Base-by-base conservation (phyloP, 2,329 filamentous ascomycete genomes). In the Fusarium subglutinans region DNA sequence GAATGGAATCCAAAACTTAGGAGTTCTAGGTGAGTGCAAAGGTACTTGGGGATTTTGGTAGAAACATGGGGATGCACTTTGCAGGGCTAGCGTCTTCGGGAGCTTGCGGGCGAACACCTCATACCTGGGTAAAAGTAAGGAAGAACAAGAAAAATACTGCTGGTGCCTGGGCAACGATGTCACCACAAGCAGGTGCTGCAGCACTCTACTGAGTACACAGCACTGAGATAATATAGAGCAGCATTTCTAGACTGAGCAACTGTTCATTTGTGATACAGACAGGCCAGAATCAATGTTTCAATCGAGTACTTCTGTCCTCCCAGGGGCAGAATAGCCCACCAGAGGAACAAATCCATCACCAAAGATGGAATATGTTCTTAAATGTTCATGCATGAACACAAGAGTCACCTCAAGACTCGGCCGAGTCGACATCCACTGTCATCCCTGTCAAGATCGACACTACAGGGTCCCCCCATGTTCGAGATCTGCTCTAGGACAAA, bases 371-470 rank as follows among this genome's bases (percentile, higher is more conserved):
- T 35, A 57, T 45, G 35, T 41, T 43, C 28, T 28, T 44, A 30
- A 22, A 40, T 33, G 35, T 40, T 14, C 15, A 24, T 43, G 18
- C 37, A 43, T 37, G 26, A 48, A 63, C n/a, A 37, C 30, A 20
- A 20, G 35, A 24, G 24, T 28, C 17, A 20, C 22, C n/a, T 18
- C 26, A 35, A n/a, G 41, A 40, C 41, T 63, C 51, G 60, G 41
- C 60, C 51, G 59, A 63, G 53, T 45, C 24, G 13, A 48, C 35
- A 35, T n/a, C 37, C 18, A 35, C 22, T 24, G 15, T 22, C 26
- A 63, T 22, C 53, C 60, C 56, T 44, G 62, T 53, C 33, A 22
- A 40, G 57, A 63, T 65, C 62, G 40, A n/a, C 56, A 38, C 35
- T 64, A 33, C 44, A 40, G 43, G 50, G 40, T 12, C 28, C 59